Evolutionary conservation across 148 eudicot species (phyloP), one percentile per base, ranked within the genome.

Genomic region (Vaccinium darrowii): DNA sequence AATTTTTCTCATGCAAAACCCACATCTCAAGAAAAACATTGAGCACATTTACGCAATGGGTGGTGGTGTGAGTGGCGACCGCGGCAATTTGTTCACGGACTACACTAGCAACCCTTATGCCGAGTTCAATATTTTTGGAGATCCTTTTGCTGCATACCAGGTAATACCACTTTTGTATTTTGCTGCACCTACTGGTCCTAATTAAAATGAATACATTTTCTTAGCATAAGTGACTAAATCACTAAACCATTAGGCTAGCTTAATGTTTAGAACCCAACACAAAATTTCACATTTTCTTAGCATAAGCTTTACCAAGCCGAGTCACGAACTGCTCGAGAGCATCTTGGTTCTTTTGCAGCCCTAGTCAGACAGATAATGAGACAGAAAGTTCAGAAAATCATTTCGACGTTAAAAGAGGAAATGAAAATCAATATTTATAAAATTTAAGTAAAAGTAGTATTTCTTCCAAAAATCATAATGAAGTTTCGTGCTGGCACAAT

Each of bases 131-230:
- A 81, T 96, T 30, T 96, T 93, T 82, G 91, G 87, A 58, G 99
- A 96, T 87, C 99, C 99, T 56, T 96, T 96, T 91, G 98, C 98
- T 79, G 98, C 99, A 25, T 94, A 92, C 84, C 94, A 96, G 94
- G 99, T 96, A 84, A 50, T 14, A 8, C 23, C 16, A 11, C 33
- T 33, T 36, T 36, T 27, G 23, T 25, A 16, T 21, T 83, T 18
- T 7, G 33, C 36, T 54, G 63, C 33, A 39, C 33, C 56, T 25
- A 3, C 39, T 25, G 72, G 36, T 3, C 11, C 54, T 52, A 52
- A 67, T 39, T 69, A 69, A 27, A 30, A 69, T 30, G 18, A 27
- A 69, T 27, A 27, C 36, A 33, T 4, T 69, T 23, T 27, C 74
- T 2, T 12, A 12, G 14, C 74, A 69, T 15, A 69, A 69, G 18